Evolutionary conservation across 768 basidiomycete species (phyloP).

Genomic region (Amanita muscaria): DNA sequence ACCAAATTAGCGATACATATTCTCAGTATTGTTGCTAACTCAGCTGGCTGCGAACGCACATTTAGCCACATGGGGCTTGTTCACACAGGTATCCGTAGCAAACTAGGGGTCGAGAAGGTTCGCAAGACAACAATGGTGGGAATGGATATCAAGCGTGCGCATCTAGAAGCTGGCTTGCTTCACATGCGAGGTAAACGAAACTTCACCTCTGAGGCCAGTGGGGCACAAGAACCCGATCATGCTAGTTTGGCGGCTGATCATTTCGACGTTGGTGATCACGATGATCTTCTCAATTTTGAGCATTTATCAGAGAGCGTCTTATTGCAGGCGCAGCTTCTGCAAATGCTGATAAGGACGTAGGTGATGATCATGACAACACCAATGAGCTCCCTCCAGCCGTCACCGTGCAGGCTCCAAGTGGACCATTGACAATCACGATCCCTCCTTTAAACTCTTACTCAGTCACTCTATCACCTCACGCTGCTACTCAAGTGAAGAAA

Average conservation of each 20-base stretch:
- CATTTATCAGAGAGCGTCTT: slow-evolving; percentile 7
- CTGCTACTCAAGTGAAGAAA: background rate
- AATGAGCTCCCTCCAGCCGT: background rate
- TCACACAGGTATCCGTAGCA: slow-evolving; percentile 10
- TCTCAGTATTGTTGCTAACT: slow-evolving; percentile 19
- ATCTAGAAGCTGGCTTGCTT: slow-evolving; percentile 12
- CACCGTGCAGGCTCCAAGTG: background rate
- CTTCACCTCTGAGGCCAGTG: slow-evolving; percentile 2
- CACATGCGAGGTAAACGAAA: slow-evolving; percentile 5
- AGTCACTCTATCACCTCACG: background rate
- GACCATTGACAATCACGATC: background rate
- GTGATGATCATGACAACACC: background rate
- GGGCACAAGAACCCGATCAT: too few species aligned
- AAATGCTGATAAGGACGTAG: slow-evolving; percentile 6
- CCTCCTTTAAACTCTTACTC: background rate
- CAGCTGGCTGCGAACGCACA: slow-evolving; percentile 20
- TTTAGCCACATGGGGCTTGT: slow-evolving; percentile 22
- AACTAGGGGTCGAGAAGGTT: slow-evolving; percentile 14
- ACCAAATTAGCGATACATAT: slow-evolving; percentile 17
- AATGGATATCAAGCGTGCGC: slow-evolving; percentile 14
- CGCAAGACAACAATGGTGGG: slow-evolving; percentile 14
- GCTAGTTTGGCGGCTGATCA: background rate
- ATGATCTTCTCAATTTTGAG: slow-evolving; percentile 10
- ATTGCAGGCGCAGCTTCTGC: slow-evolving; percentile 6
- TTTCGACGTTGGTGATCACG: background rate